Evolutionary conservation across 106 monocot genomes (phyloP).

Genomic region (Allium fistulosum): DNA sequence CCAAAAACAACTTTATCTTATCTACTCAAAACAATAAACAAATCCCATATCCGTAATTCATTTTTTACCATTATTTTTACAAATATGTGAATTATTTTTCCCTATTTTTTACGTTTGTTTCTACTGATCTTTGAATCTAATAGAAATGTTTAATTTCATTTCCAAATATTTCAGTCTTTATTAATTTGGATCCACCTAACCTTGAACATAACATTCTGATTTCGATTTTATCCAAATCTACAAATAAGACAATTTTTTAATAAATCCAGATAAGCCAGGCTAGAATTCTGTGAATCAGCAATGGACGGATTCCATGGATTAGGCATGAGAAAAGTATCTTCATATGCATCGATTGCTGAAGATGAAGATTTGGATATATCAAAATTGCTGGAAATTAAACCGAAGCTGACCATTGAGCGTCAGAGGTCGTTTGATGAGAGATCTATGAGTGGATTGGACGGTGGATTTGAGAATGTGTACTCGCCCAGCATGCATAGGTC

Average conservation of each 20-base stretch:
- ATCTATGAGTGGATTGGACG: conserved; percentile 25
- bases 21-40: no score
- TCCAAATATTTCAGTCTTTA: not conserved
- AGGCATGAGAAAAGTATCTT: conserved; percentile 10
- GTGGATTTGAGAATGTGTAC: conserved; percentile 31
- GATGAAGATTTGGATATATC: conserved; percentile 25
- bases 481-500: conserved; percentile 29
- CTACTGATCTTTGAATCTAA: not conserved
- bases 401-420: conserved; percentile 50
- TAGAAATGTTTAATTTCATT: not conserved
- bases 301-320: not conserved
- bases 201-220: no score
- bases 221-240: no score
- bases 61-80: no score
- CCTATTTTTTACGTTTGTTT: not conserved
- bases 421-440: conserved; percentile 58
- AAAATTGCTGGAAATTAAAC: conserved; percentile 24
- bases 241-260: no score
- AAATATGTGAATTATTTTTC: no score
- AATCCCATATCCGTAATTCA: no score
- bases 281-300: not conserved
- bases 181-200: not conserved
- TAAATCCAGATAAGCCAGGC: no score
- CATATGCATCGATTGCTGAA: conserved; percentile 23
- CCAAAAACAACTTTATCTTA: no score